Evolutionary conservation across 495 filamentous ascomycete genomes (phyloP).

Genomic region (Xylaria venustula): DNA sequence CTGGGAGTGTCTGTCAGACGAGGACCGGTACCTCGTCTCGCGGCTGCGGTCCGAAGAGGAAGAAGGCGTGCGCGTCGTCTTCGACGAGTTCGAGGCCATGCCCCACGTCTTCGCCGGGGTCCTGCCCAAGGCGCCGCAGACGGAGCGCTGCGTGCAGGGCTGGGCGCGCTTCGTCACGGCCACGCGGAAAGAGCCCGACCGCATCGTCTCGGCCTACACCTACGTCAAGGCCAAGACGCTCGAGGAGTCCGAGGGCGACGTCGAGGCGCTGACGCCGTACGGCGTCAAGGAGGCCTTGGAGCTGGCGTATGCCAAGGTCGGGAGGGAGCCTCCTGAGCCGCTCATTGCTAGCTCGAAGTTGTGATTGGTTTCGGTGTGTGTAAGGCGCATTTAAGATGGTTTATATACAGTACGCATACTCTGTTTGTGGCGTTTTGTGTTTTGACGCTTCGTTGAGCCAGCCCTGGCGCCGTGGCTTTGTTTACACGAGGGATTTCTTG

Average conservation of each 20-base stretch:
- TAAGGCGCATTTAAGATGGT: too few species aligned
- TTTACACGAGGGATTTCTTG: too few species aligned
- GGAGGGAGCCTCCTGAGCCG: conserved; percentile 35
- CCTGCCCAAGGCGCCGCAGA: conserved; percentile 53
- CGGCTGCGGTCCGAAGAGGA: conserved; percentile 56
- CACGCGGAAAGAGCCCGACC: conserved; percentile 39
- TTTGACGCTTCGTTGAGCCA: too few species aligned
- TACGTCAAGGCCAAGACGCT: conserved; percentile 57
- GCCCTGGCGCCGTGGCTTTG: too few species aligned
- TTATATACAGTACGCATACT: too few species aligned
- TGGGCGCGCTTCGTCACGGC: conserved; percentile 57
- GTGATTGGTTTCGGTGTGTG: conserved; percentile 25
- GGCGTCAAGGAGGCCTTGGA: conserved; percentile 56
- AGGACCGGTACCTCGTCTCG: conserved; percentile 61
- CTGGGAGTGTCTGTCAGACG: conserved; percentile 77
- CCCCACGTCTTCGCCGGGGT: conserved; percentile 80
- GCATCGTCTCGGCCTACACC: conserved; percentile 45
- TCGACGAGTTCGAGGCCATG: conserved; percentile 82
- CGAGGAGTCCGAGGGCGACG: conserved; percentile 50
- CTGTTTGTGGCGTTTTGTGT: too few species aligned
- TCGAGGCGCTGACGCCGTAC: conserved; percentile 48
- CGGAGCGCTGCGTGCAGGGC: conserved; percentile 56
- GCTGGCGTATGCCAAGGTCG: conserved; percentile 46
- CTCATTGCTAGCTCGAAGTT: conserved; percentile 47
- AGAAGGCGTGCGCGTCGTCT: conserved; percentile 64